phyloP scores from a whole-genome alignment of 441 rosid genomes.

The Pelargonium citronellum region DNA sequence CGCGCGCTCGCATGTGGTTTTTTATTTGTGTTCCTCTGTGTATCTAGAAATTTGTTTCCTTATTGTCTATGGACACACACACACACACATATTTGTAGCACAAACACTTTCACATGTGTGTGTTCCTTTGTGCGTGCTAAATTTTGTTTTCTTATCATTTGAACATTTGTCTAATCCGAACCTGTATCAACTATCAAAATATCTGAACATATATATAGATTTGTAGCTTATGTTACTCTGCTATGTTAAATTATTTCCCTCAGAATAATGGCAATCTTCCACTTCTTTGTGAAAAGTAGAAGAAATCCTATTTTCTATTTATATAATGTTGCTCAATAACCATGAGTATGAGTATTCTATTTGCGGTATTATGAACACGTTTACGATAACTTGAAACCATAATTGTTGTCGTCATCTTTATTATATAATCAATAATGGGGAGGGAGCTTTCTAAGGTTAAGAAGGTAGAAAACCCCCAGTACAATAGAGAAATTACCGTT shows the following conservation, averaged over 20 bases:
- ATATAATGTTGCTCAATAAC: too few species aligned
- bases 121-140: background rate
- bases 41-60: too few species aligned
- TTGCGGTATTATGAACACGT: too few species aligned
- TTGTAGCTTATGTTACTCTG: background rate
- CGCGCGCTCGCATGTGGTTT: too few species aligned
- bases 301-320: background rate
- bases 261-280: background rate
- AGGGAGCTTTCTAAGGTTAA: background rate
- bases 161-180: background rate
- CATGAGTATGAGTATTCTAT: too few species aligned
- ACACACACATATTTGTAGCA: too few species aligned
- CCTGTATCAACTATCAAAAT: background rate
- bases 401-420: background rate
- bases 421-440: background rate
- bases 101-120: background rate
- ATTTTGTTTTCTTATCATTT: background rate
- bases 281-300: background rate
- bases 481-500: background rate
- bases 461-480: background rate
- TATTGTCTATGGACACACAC: too few species aligned
- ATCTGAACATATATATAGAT: background rate
- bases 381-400: too few species aligned
- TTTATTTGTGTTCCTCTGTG: too few species aligned
- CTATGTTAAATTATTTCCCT: constrained; percentile 1